Percentiles rank a stretch among this genome's conserved stretches.
phyloP scores from a whole-genome alignment of 768 basidiomycete genomes.

The Kockovaella imperatae region DNA sequence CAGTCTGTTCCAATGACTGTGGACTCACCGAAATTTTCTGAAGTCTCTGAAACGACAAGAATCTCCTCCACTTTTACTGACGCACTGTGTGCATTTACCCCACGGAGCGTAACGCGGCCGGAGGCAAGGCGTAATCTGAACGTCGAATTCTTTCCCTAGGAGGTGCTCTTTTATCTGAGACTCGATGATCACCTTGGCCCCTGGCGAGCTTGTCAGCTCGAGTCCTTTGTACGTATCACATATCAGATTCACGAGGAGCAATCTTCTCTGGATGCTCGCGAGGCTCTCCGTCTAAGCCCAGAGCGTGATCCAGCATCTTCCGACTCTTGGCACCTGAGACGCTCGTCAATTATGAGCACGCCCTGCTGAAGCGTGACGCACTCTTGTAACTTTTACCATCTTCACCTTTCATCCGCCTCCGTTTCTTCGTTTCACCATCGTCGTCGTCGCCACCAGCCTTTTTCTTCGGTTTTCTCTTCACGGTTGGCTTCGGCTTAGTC shows the following conservation, averaged over 20 bases:
- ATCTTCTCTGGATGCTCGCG: slow-evolving; percentile 28
- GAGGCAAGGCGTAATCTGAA: slow-evolving; percentile 25
- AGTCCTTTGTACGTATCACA: not conserved
- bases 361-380: not conserved
- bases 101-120: slow-evolving; percentile 26
- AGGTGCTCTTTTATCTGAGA: slow-evolving; percentile 12
- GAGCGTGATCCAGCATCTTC: slow-evolving; percentile 5
- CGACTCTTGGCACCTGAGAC: not conserved
- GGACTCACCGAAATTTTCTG: slow-evolving; percentile 31
- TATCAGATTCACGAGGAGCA: slow-evolving; percentile 9
- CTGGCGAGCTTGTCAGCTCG: slow-evolving; percentile 1
- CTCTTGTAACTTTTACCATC: no score
- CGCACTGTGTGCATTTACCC: slow-evolving; percentile 37
- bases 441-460: no score
- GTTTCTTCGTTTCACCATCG: not conserved
- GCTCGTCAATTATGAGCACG: not conserved
- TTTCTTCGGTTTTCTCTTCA: no score
- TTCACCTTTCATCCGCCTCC: slow-evolving; percentile 9
- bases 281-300: slow-evolving; percentile 11
- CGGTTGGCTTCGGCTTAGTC: not conserved
- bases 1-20: not conserved
- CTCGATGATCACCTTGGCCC: slow-evolving; percentile 15
- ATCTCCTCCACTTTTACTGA: slow-evolving; percentile 29
- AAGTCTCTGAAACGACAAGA: slow-evolving; percentile 34
- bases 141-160: slow-evolving; percentile 21